phyloP scores from a whole-genome alignment of 441 rosid genomes.

The Erodium texanum region DNA sequence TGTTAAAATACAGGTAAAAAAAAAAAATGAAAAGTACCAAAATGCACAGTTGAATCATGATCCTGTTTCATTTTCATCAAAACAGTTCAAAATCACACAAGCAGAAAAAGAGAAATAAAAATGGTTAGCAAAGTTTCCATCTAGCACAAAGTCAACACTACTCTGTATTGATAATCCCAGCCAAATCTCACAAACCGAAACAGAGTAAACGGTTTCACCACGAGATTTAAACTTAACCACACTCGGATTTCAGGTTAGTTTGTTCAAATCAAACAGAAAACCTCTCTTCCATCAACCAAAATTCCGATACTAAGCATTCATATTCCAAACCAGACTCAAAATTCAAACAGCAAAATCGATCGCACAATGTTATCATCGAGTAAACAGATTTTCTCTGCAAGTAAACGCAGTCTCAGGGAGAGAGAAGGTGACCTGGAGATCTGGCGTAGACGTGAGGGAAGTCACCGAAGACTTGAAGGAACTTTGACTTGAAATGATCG shows the following conservation, averaged over 20 bases:
- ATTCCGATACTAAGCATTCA: no score
- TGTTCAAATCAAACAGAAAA: no score
- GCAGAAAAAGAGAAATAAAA: no score
- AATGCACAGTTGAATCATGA: neutral
- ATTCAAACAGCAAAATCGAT: neutral
- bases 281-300: no score
- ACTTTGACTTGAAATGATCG: slow-evolving; percentile 49
- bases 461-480: slow-evolving; percentile 45
- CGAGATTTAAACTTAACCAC: neutral
- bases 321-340: no score
- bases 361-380: neutral
- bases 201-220: neutral
- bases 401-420: neutral
- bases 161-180: neutral
- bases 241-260: no score
- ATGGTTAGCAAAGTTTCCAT: no score
- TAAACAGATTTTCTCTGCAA: neutral
- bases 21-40: no score
- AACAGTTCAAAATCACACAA: no score
- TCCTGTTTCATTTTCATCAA: neutral
- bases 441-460: slow-evolving; percentile 70
- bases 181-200: neutral
- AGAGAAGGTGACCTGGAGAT: slow-evolving; percentile 54
- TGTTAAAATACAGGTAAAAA: no score
- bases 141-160: neutral